These are phyloP conservation scores for Hypoxylon sp. DNA, from an alignment of 2,329 filamentous ascomycete species.

Conservation along the genomic window DNA sequence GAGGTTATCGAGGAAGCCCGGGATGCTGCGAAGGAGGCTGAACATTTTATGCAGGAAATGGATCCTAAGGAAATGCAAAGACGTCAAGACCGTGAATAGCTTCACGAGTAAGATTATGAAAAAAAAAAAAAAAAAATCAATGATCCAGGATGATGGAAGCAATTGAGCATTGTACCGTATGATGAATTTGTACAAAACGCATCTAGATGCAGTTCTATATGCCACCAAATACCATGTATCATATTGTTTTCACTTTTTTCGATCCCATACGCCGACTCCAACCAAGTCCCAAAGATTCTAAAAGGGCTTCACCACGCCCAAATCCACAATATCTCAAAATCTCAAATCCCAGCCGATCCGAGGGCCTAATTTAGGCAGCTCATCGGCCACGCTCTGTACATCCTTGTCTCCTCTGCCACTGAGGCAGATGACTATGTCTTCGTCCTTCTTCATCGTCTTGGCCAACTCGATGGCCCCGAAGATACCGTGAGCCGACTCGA, in stretches of 20 bases:
- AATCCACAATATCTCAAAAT: constrained; percentile 59
- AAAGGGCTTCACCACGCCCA: background rate
- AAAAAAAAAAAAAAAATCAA: too few relatives aligned
- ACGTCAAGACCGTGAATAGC: constrained; percentile 6
- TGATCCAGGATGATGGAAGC: constrained; percentile 1
- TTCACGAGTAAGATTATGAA: background rate
- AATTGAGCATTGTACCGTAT: constrained; percentile 31
- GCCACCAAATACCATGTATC: constrained; percentile 28
- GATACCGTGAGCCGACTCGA: constrained; percentile 94
- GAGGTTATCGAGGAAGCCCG: constrained; percentile 26
- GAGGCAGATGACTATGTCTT: constrained; percentile 94
- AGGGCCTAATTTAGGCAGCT: constrained; percentile 88
- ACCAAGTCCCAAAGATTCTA: constrained; percentile 19
- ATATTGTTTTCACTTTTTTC: constrained; percentile 28
- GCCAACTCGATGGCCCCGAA: constrained; percentile 90
- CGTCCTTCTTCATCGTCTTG: constrained; percentile 88
- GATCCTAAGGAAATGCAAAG: constrained; percentile 9
- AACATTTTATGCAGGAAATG: constrained; percentile 55
- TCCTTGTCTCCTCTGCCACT: constrained; percentile 98
- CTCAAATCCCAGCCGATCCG: constrained; percentile 82
- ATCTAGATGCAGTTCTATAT: constrained; percentile 40
- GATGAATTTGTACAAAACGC: constrained; percentile 35
- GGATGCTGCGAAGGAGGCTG: constrained; percentile 41
- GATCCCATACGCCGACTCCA: constrained; percentile 40
- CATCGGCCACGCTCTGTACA: constrained; percentile 96